phyloP scores from a whole-genome alignment of 345 rosid species.

The Brassica nigra region DNA sequence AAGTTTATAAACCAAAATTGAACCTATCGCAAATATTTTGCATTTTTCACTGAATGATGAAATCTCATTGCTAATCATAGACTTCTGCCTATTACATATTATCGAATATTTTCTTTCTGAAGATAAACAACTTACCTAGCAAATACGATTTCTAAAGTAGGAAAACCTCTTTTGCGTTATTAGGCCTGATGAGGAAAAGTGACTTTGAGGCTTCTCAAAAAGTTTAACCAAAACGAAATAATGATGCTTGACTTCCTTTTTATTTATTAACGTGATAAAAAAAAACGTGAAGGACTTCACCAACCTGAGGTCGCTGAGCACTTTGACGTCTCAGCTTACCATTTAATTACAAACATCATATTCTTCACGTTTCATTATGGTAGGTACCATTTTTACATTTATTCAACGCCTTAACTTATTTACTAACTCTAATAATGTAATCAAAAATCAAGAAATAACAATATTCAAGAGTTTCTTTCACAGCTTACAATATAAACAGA shows the following conservation, averaged over 20 bases:
- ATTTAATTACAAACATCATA: conserved; percentile 21
- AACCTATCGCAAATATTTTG: neutral
- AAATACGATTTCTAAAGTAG: neutral
- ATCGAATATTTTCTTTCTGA: neutral
- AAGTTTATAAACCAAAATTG: neutral
- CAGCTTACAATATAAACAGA: conserved; percentile 14
- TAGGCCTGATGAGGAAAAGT: conserved; percentile 19
- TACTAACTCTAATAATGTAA: neutral
- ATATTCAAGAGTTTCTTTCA: neutral
- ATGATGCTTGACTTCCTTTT: neutral
- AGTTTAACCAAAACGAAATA: neutral
- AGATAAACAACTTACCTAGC: neutral
- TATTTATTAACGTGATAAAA: neutral
- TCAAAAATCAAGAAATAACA: neutral
- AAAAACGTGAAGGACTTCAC: conserved; percentile 36
- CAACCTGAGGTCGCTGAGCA: conserved; percentile 30
- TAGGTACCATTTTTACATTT: conserved; percentile 1
- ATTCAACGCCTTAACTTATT: neutral
- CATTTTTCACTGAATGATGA: neutral
- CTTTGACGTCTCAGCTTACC: conserved; percentile 30
- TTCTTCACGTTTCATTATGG: conserved; percentile 37
- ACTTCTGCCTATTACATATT: neutral
- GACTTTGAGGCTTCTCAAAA: conserved; percentile 3
- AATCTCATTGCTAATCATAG: neutral
- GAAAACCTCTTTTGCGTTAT: neutral